A percentile compares a stretch with the other conserved stretches of the same genome.
phyloP scores from a whole-genome alignment of 768 basidiomycete species.

The Hortiboletus campestris region DNA sequence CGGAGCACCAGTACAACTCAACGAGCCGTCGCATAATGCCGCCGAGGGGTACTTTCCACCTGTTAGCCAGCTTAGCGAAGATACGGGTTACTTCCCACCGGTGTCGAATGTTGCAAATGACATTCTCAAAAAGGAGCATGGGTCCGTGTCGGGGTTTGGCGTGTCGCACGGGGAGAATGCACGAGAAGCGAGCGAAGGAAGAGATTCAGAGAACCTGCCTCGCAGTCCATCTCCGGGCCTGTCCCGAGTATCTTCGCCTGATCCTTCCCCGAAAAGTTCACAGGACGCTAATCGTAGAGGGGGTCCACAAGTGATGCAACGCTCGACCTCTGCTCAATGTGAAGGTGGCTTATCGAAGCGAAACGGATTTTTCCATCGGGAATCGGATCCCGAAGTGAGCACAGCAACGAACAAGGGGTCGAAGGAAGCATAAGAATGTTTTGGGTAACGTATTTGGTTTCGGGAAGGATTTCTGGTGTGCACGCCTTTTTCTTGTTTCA shows the following conservation, averaged over 20 bases:
- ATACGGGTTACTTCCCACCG: constrained; percentile 44
- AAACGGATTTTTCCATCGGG: constrained; percentile 30
- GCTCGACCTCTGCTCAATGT: constrained; percentile 28
- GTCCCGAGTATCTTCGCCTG: constrained; percentile 8
- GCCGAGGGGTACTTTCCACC: constrained; percentile 44
- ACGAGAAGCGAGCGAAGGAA: constrained; percentile 1
- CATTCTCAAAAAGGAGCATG: constrained; percentile 32
- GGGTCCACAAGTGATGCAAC: constrained; percentile 24
- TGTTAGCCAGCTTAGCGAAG: constrained; percentile 23
- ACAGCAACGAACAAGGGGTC: constrained; percentile 22
- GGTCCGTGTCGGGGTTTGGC: not conserved
- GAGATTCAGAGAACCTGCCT: constrained; percentile 4
- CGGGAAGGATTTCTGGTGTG: constrained; percentile 2
- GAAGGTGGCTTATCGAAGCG: constrained; percentile 27
- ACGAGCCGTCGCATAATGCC: constrained; percentile 9
- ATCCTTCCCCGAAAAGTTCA: constrained; percentile 3
- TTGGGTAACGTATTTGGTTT: constrained; percentile 16
- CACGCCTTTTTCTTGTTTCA: constrained; percentile 5
- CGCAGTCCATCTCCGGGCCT: constrained; percentile 7
- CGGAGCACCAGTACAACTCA: constrained; percentile 51
- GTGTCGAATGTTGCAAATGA: constrained; percentile 36
- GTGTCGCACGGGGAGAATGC: not conserved
- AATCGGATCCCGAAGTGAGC: constrained; percentile 30
- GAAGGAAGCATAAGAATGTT: constrained; percentile 20
- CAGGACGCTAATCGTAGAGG: constrained; percentile 18